Evolutionary conservation across 345 rosid genomes (phyloP).

Genomic region (Salix brachista): DNA sequence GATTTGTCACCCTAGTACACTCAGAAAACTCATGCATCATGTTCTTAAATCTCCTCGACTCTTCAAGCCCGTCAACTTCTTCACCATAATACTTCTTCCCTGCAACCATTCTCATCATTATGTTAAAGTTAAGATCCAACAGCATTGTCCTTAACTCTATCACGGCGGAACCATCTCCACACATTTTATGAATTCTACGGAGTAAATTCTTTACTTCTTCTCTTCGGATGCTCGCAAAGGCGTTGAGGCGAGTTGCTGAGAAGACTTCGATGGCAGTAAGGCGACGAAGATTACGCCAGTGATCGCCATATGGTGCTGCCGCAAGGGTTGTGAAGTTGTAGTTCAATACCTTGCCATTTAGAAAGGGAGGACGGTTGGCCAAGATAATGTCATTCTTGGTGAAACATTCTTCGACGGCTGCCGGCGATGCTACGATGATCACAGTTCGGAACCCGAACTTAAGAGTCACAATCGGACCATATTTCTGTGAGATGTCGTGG

Average conservation of each 20-base stretch:
- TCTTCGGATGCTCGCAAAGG: constrained; percentile 21
- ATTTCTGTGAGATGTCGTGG: constrained; percentile 29
- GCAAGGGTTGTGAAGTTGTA: constrained; percentile 37
- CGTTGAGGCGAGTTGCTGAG: constrained; percentile 31
- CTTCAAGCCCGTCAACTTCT: constrained; percentile 26
- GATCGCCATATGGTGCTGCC: constrained; percentile 35
- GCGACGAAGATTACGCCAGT: constrained; percentile 63
- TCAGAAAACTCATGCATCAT: constrained; percentile 31
- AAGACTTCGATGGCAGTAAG: constrained; percentile 39
- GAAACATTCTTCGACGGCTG: constrained; percentile 46
- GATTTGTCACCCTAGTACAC: constrained; percentile 27
- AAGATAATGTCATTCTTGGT: constrained; percentile 45
- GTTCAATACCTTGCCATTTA: constrained; percentile 30
- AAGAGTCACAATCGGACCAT: constrained; percentile 40
- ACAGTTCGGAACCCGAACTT: constrained; percentile 33
- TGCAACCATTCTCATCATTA: constrained; percentile 12
- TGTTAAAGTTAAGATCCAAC: constrained; percentile 1
- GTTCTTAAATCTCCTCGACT: constrained; percentile 33
- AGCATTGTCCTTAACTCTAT: constrained; percentile 9
- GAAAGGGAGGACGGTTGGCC: constrained; percentile 47
- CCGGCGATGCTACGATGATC: constrained; percentile 34
- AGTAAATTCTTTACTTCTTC: constrained; percentile 42
- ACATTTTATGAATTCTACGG: constrained; percentile 1
- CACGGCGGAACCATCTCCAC: background rate
- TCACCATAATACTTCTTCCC: constrained; percentile 39